A percentile compares a stretch with the other conserved stretches of the same genome.
phyloP scores from a whole-genome alignment of 202 grass and related monocot species.

The Miscanthus sacchariflorus region DNA sequence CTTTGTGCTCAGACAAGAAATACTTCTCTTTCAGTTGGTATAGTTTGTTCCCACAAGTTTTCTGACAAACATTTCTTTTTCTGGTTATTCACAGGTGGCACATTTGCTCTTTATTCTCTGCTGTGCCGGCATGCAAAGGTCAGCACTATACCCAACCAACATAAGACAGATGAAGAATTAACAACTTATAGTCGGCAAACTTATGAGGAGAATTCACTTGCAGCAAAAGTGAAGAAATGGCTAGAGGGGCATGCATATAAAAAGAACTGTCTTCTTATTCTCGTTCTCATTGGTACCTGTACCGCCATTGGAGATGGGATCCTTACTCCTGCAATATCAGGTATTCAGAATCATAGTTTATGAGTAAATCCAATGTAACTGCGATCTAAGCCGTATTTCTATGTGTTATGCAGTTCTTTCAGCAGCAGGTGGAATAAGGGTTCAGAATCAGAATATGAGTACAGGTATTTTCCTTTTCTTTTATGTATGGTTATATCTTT shows the following conservation, averaged over 20 bases:
- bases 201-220: constrained; percentile 86
- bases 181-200: constrained; percentile 92
- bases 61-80: constrained; percentile 7
- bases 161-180: constrained; percentile 88
- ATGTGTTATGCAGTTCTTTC: constrained; percentile 79
- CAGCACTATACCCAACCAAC: constrained; percentile 94
- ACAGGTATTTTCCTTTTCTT: constrained; percentile 47
- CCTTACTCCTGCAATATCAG: constrained; percentile 97
- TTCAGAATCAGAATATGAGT: constrained; percentile 83
- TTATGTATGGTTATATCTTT: constrained; percentile 26
- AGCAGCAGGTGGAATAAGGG: constrained; percentile 88
- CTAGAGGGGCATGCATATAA: constrained; percentile 76
- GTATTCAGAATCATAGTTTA: constrained; percentile 42
- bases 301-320: constrained; percentile 91
- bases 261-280: constrained; percentile 80
- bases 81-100: constrained; percentile 69
- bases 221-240: constrained; percentile 86
- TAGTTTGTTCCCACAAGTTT: constrained; percentile 31
- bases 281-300: constrained; percentile 88
- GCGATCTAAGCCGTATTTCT: constrained; percentile 28
- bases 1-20: constrained; percentile 34
- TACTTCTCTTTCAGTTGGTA: neutral
- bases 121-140: constrained; percentile 94
- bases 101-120: constrained; percentile 96
- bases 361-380: constrained; percentile 31